Percentiles rank a stretch among this genome's conserved stretches.
Conservation (phyloP, 495 filamentous ascomycete genomes). For the Penicillium roqueforti region DNA sequence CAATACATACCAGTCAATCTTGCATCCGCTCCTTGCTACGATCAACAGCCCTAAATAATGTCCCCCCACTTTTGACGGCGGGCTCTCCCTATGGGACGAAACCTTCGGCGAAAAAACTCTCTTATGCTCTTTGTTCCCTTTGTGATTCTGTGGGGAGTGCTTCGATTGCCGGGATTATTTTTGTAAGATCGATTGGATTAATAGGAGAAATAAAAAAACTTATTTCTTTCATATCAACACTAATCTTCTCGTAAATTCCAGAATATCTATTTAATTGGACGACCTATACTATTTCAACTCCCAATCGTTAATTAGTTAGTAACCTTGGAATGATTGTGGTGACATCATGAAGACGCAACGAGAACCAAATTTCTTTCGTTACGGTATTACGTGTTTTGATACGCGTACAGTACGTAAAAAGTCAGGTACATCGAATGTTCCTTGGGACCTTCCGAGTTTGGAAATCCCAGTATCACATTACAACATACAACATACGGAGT, state of each 20-base stretch:
- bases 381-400: not conserved
- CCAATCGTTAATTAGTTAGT: too few relatives aligned
- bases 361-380: not conserved
- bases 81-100: conserved; percentile 12
- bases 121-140: conserved; percentile 2
- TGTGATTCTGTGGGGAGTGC: conserved; percentile 16
- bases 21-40: conserved; percentile 28
- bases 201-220: not conserved
- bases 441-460: not conserved
- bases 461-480: not conserved
- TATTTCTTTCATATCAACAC: not conserved
- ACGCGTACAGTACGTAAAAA: not conserved
- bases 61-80: conserved; percentile 18
- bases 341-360: conserved; percentile 27
- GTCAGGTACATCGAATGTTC: not conserved
- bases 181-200: not conserved
- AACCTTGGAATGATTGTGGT: too few relatives aligned
- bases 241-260: not conserved
- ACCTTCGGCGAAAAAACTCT: conserved; percentile 7
- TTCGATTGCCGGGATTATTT: conserved; percentile 1
- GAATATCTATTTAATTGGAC: not conserved
- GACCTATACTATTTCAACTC: not conserved
- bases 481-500: too few relatives aligned
- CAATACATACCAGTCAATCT: conserved; percentile 25
- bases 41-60: conserved; percentile 27